Evolutionary conservation across 1,284 basidiomycete genomes (phyloP).

Genomic region (Caloboletus inedulis): DNA sequence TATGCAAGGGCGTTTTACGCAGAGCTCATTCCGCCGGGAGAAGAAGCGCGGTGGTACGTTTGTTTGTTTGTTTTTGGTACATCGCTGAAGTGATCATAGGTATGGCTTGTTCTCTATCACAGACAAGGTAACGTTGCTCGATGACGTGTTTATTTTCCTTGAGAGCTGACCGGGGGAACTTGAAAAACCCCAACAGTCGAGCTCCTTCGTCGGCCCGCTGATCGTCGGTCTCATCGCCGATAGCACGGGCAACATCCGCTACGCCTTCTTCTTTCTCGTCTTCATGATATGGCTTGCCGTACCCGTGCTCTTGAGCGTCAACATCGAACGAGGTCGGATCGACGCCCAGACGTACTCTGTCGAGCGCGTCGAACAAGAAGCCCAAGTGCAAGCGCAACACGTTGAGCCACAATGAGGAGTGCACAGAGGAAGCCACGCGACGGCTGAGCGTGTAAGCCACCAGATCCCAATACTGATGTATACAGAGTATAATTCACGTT

Average conservation of each 20-base stretch:
- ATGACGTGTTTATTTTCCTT: background rate
- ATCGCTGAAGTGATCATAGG: conserved; percentile 24
- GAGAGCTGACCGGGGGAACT: background rate
- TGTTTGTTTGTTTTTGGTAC: background rate
- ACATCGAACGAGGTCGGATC: conserved; percentile 62
- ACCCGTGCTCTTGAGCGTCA: conserved; percentile 69
- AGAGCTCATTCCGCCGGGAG: conserved; percentile 71
- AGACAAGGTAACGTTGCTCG: conserved; percentile 56
- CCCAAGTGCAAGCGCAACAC: too few relatives aligned
- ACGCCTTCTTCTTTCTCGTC: conserved; percentile 84
- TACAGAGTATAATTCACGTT: background rate
- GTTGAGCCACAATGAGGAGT: background rate
- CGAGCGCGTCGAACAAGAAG: background rate
- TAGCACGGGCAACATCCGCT: conserved; percentile 83
- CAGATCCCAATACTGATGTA: background rate
- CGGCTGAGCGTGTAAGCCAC: too few relatives aligned
- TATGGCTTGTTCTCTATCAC: conserved; percentile 85
- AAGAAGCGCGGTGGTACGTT: conserved; percentile 72
- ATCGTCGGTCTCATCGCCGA: conserved; percentile 85
- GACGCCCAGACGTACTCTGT: conserved; percentile 58
- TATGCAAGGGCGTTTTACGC: conserved; percentile 79
- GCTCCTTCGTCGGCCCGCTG: conserved; percentile 85
- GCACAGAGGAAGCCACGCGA: background rate
- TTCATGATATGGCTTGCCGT: conserved; percentile 77
- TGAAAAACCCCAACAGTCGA: too few relatives aligned